These are phyloP conservation scores for Geotrichum bryndzae DNA, from an alignment of 1,139 yeast genomes.

Conservation along the genomic window DNA sequence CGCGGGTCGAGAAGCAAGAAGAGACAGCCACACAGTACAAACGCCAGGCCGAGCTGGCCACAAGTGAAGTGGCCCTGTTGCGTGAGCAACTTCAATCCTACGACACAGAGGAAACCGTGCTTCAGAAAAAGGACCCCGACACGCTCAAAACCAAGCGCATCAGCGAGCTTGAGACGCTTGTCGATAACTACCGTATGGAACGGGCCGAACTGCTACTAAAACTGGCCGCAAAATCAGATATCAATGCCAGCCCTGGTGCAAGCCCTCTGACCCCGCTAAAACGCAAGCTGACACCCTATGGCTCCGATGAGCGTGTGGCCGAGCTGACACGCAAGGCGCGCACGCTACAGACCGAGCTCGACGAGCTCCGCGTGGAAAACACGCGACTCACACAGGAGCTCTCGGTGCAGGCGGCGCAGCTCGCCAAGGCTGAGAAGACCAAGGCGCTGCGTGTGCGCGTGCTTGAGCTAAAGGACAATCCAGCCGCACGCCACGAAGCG, in stretches of 20 bases:
- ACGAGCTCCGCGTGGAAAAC: slow-evolving; percentile 23
- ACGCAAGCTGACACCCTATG: slow-evolving; percentile 18
- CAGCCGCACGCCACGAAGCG: slow-evolving; percentile 58
- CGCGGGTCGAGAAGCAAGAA: slow-evolving; percentile 33
- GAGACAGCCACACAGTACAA: slow-evolving; percentile 43
- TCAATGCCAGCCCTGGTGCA: background rate
- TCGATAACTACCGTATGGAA: slow-evolving; percentile 55
- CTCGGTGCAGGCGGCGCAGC: slow-evolving; percentile 36
- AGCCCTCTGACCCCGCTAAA: slow-evolving; percentile 11
- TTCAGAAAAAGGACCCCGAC: slow-evolving; percentile 24
- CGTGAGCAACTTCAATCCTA: slow-evolving; percentile 43
- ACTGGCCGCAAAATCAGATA: slow-evolving; percentile 33
- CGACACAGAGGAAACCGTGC: slow-evolving; percentile 33
- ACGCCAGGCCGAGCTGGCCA: slow-evolving; percentile 48
- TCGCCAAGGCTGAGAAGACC: slow-evolving; percentile 33
- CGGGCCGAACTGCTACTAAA: slow-evolving; percentile 42
- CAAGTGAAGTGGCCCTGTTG: slow-evolving; percentile 56
- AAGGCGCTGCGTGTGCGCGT: slow-evolving; percentile 40
- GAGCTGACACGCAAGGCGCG: slow-evolving; percentile 32
- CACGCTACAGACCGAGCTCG: slow-evolving; percentile 30
- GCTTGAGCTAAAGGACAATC: slow-evolving; percentile 62
- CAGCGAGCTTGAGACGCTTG: slow-evolving; percentile 44
- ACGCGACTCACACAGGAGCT: slow-evolving; percentile 25
- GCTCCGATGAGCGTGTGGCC: slow-evolving; percentile 36
- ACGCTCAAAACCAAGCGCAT: slow-evolving; percentile 31